phyloP scores from a whole-genome alignment of 1,284 basidiomycete species.

The Microbotryomycetes sp. region DNA sequence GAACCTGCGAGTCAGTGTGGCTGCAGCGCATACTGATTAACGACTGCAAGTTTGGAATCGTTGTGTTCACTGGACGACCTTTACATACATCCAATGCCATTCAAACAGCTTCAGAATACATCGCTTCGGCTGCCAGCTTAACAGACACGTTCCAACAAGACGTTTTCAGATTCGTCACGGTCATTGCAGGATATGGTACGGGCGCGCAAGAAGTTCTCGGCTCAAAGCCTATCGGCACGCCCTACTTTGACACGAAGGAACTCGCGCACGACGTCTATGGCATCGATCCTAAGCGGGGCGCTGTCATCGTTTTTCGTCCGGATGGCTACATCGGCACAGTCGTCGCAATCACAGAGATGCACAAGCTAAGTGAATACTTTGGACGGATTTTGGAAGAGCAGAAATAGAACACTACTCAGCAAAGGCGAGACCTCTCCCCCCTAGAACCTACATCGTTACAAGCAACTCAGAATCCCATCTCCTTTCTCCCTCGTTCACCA shows the following conservation, averaged over 20 bases:
- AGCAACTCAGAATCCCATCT: too few species aligned
- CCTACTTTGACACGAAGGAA: conserved; percentile 24
- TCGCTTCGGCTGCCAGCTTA: conserved; percentile 24
- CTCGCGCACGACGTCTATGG: conserved; percentile 34
- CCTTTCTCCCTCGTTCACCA: too few species aligned
- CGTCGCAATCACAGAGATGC: conserved; percentile 26
- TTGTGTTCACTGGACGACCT: conserved; percentile 35
- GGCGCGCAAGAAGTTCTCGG: conserved; percentile 25
- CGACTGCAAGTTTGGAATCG: conserved; percentile 34
- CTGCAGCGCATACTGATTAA: conserved; percentile 30
- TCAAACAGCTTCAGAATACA: conserved; percentile 7
- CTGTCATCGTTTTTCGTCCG: conserved; percentile 35
- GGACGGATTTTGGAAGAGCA: conserved; percentile 11
- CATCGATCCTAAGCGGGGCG: conserved; percentile 31
- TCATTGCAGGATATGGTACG: conserved; percentile 25
- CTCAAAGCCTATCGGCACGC: conserved; percentile 6
- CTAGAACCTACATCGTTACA: too few species aligned
- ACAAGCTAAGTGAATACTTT: conserved; percentile 15
- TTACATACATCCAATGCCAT: conserved; percentile 7
- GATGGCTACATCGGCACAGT: conserved; percentile 35
- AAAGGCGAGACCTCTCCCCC: not conserved
- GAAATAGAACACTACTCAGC: not conserved
- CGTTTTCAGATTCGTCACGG: conserved; percentile 31
- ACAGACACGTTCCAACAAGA: conserved; percentile 10
- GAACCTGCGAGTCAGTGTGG: conserved; percentile 18